Base-by-base conservation (phyloP, 2,329 filamentous ascomycete species). In the Cladorrhinum sp. region DNA sequence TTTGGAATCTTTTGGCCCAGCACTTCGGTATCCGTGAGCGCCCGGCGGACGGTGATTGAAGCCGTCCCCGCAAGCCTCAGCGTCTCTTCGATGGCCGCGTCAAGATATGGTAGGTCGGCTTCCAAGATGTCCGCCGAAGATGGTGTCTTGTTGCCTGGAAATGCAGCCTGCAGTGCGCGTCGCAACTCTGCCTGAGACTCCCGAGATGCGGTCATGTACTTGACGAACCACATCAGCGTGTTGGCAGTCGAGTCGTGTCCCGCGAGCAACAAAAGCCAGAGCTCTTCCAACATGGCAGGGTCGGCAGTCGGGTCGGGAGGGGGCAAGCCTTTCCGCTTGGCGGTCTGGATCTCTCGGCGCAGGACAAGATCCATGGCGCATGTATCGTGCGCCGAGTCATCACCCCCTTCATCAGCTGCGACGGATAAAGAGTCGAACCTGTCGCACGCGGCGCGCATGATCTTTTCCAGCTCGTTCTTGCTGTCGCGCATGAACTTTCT, bases 191-290 rank as follows among this genome's bases (percentile, higher is more conserved):
- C 51, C 36, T 68, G 67, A 0, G 55, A 50, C 0, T 23, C 3
- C 5, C 57, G 65, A 42, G 59, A 39, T 20, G 56, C 28, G 12
- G 57, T 65, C 61, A 67, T 67, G 52, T 62, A 63, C 42, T 64
- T 65, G 48, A 62, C 50, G 30, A 67, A 68, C 66, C 64, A 68
- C 16, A 55, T 54, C 28, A 62, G 63, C 7, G 57, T 76, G 9
- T 74, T 77, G 14, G 74, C 71, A 1, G 76, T 79, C 0, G 79
- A 80, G 53, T 81, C 78, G 21, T 67, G 49, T 55, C 65, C 67
- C 1, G 61, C 65, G 26, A 66, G 63, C 7, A 68, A 61, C 51
- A 67, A 58, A 21, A 66, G 48, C 28, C 69, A 59, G 48, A 71
- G 61, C 56, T 72, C 71, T 28, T 73, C 70, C 36, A 65, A 61